Base-by-base conservation (phyloP, 306 rosid genomes). In the Dalbergia oliveri region DNA sequence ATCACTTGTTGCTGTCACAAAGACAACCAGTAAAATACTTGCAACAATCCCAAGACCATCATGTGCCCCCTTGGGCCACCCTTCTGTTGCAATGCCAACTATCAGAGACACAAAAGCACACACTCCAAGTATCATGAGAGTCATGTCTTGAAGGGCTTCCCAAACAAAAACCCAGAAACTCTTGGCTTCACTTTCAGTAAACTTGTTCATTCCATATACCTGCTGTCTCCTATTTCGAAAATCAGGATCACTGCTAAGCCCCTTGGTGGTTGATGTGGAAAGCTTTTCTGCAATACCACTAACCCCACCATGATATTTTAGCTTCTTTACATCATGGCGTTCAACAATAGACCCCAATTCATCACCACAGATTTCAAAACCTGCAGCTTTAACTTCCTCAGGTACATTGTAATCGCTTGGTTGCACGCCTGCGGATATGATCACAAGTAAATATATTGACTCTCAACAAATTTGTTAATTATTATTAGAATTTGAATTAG, bases 121-220 rank as follows among this genome's bases (percentile, higher is more conserved):
- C 45, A 87, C 86, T 71, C 94, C 99, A 44, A 93, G 97, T 69
- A 94, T 91, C 97, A 93, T 93, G 53, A 94, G 97, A 79, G 99
- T 93, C 99, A 91, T 90, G 88, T 93, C 99, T 26, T 94, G 97
- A 76, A 94, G 94, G 66, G 99, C 97, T 90, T 94, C 99, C 97
- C 97, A 93, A 83, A 93, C 97, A 83, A 94, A 94, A 77, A 94
- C 70, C 87, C 86, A 93, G 88, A 94, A 93, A 80, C 99, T 88
- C 77, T 85, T 78, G 13, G 37, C 79, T 78, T 78, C 87, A 47
- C 90, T 89, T 88, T 94, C 99, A 9, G 91, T 74, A 74, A 94
- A 94, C 80, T 90, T 93, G 64, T 94, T 94, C 69, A 93, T 83
- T 77, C 99, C 99, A 76, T 79, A 94, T 35, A 91, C 44, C 72